Evolutionary conservation across 2,329 filamentous ascomycete genomes (phyloP).

Genomic region (Diaporthe sp.): DNA sequence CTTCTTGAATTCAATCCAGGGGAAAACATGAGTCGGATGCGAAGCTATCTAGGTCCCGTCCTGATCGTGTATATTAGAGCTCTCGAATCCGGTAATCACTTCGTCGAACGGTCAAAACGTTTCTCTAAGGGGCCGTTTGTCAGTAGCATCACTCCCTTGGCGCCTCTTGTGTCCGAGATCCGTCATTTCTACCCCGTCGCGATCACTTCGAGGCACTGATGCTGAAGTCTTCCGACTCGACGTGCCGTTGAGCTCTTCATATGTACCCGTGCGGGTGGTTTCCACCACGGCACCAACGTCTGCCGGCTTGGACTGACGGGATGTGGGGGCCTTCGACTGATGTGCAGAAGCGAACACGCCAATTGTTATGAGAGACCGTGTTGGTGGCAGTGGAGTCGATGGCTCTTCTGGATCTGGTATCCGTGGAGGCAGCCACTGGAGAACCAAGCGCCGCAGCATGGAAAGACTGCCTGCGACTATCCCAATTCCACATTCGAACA

Average conservation of each 20-base stretch:
- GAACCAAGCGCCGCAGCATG: not conserved
- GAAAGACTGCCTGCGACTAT: conserved; percentile 7
- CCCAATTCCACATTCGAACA: conserved; percentile 14
- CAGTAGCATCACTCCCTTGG: conserved; percentile 15
- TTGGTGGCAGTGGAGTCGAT: not conserved
- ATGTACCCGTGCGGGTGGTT: not conserved
- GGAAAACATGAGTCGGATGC: not conserved
- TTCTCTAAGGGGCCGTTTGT: conserved; percentile 12
- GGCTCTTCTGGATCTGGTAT: not conserved
- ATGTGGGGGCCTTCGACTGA: not conserved
- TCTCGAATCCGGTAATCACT: not conserved
- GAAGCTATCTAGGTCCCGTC: not conserved
- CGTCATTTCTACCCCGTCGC: not conserved
- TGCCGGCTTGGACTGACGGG: not conserved
- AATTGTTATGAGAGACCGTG: not conserved
- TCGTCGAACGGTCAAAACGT: conserved; percentile 6
- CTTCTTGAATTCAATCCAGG: not conserved
- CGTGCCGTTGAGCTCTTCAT: not conserved
- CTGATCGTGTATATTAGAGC: not conserved
- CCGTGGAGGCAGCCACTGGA: not conserved
- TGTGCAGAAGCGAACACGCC: not conserved
- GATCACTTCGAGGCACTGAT: not conserved
- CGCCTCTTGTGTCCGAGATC: conserved; percentile 10
- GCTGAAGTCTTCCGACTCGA: not conserved
- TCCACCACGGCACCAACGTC: not conserved